Conservation (phyloP, 2,329 filamentous ascomycete species). For the Helicocarpus griseus region DNA sequence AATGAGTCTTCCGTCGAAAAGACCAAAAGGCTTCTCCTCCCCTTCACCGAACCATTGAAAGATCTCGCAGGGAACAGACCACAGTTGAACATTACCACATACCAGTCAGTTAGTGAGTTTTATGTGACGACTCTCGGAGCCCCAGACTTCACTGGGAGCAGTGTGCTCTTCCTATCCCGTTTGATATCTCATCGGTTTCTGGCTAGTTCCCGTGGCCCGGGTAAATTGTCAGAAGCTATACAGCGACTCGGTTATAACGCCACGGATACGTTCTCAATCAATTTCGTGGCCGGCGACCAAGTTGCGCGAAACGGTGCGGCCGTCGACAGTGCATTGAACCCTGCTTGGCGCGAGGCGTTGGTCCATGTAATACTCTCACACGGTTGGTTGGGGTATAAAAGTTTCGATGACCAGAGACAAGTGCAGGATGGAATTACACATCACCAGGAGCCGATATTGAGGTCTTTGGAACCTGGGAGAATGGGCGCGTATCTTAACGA, state of each 20-base stretch:
- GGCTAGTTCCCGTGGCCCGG: conserved; percentile 13
- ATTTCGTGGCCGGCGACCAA: conserved; percentile 26
- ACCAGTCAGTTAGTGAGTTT: background rate
- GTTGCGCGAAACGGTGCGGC: conserved; percentile 27
- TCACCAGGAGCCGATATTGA: background rate
- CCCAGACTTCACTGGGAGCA: background rate
- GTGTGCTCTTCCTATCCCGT: conserved; percentile 15
- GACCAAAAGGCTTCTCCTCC: background rate
- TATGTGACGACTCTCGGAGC: background rate
- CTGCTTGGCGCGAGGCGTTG: conserved; percentile 1
- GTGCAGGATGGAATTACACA: background rate
- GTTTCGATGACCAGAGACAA: background rate
- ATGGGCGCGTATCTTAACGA: conserved; percentile 34
- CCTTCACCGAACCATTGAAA: background rate
- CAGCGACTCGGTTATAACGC: conserved; percentile 14
- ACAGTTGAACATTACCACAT: background rate
- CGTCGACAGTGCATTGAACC: conserved; percentile 18
- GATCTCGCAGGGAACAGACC: background rate
- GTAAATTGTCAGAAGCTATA: conserved; percentile 29
- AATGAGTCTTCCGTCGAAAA: background rate
- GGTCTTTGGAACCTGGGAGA: background rate
- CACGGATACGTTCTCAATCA: conserved; percentile 14
- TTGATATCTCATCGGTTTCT: conserved; percentile 25
- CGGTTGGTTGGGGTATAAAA: background rate
- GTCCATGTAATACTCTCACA: background rate